Evolutionary conservation across 495 filamentous ascomycete species (phyloP).

Genomic region (Talaromyces nanjingensis): DNA sequence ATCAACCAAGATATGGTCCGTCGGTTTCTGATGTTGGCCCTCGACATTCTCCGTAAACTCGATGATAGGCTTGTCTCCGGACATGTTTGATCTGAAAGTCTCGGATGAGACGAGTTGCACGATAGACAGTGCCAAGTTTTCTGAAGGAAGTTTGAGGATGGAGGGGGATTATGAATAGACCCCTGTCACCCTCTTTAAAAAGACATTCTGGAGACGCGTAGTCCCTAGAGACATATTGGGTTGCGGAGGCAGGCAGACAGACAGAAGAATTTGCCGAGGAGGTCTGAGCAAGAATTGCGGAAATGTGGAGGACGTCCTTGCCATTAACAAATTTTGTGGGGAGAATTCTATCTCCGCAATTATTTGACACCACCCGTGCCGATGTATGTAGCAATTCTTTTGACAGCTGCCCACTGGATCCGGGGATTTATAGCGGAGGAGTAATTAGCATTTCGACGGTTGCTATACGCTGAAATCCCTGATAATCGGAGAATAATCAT

Average conservation of each 20-base stretch:
- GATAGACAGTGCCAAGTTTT: background rate
- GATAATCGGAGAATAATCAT: background rate
- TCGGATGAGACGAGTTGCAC: background rate
- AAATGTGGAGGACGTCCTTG: background rate
- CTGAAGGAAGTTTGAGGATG: background rate
- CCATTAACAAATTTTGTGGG: too few species aligned
- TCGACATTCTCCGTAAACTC: slow-evolving; percentile 20
- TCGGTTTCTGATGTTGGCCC: background rate
- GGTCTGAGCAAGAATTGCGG: background rate
- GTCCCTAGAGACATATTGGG: background rate
- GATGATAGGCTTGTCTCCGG: slow-evolving; percentile 13
- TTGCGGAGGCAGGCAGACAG: background rate
- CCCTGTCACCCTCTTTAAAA: background rate
- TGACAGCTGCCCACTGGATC: background rate
- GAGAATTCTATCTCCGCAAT: background rate
- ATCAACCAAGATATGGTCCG: slow-evolving; percentile 18
- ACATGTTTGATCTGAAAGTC: background rate
- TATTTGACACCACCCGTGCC: background rate
- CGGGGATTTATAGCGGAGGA: background rate
- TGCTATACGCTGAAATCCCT: background rate
- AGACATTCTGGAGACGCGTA: background rate
- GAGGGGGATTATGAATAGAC: background rate
- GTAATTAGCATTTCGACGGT: background rate
- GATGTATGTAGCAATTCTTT: background rate
- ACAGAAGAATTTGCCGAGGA: background rate